Evolutionary conservation across 257 asterid species (phyloP), one percentile per base, ranked within the genome.

Genomic region (Craterostigma plantagineum): DNA sequence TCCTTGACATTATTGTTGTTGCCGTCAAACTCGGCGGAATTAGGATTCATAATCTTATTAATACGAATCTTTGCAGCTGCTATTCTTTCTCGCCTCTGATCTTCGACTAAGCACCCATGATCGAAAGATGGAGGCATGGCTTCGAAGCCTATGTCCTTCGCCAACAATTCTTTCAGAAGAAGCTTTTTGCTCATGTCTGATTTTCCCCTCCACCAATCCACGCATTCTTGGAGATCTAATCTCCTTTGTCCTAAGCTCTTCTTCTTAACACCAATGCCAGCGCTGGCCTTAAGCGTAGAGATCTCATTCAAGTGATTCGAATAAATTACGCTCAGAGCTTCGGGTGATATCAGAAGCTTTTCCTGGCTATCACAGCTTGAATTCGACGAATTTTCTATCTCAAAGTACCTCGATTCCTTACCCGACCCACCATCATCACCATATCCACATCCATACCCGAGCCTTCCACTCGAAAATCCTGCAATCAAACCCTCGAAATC

Each of bases 201-300:
- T 57, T 78, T 59, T 12, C 94, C 94, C 17, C 53, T 58, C 97
- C 97, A 86, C 97, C 97, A 86, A 9, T 81, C 91, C 14, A 58
- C 38, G 47, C 68, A 73, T 11, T 39, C 51, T 43, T 35, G 43
- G 9, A 68, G 44, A 55, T 59, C 79, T 12, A 51, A 43, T 2
- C 23, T 46, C 48, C 35, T 62, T 45, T 9, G 51, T 41, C 50
- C 46, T 55, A 34, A 63, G 59, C 58, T 53, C 33, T 33, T 61
- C 38, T 60, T 62, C 34, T 11, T 36, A 10, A 36, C 7, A 35
- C 53, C 64, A 17, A 16, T 46, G 55, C 55, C 63, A 18, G 43
- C 53, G 11, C 33, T 54, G 9, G 58, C 56, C 52, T 59, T 69
- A n/a, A 49, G 59, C n/a, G 38, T 14, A 51, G 77, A 62, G 52